phyloP scores from a whole-genome alignment of 2,329 filamentous ascomycete genomes.

The Aspergillus calidoustus region DNA sequence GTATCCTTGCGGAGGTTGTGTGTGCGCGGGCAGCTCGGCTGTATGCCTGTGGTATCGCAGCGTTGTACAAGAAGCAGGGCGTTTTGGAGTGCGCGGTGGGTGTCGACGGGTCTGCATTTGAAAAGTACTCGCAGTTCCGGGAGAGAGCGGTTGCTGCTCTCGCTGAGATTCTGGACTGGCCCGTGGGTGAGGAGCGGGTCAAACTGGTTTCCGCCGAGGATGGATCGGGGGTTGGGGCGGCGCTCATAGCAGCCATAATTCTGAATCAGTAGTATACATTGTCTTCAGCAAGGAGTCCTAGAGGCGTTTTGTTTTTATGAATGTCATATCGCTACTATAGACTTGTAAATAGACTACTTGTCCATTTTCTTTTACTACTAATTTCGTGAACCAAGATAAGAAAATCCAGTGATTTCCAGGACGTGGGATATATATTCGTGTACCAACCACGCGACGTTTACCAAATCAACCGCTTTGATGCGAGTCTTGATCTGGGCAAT shows the following conservation, averaged over 20 bases:
- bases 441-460: too few species aligned
- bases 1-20: slow-evolving; percentile 36
- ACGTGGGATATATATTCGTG: too few species aligned
- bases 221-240: slow-evolving; percentile 71
- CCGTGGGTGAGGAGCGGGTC: slow-evolving; percentile 73
- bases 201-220: slow-evolving; percentile 86
- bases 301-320: too few species aligned
- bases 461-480: too few species aligned
- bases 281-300: too few species aligned
- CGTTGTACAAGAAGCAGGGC: slow-evolving; percentile 92
- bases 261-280: too few species aligned
- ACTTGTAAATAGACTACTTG: too few species aligned
- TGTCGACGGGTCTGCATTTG: slow-evolving; percentile 94
- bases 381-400: too few species aligned
- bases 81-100: slow-evolving; percentile 85
- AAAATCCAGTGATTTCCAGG: too few species aligned
- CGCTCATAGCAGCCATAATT: slow-evolving; percentile 58
- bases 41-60: slow-evolving; percentile 73
- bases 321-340: too few species aligned
- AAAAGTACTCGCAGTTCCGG: slow-evolving; percentile 49
- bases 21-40: slow-evolving; percentile 88
- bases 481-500: too few species aligned
- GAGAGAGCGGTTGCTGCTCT: slow-evolving; percentile 10
- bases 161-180: slow-evolving; percentile 65
- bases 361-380: too few species aligned